A percentile compares a stretch with the other conserved stretches of the same genome.
phyloP scores from a whole-genome alignment of 495 filamentous ascomycete species.

The Daldinia childiae region DNA sequence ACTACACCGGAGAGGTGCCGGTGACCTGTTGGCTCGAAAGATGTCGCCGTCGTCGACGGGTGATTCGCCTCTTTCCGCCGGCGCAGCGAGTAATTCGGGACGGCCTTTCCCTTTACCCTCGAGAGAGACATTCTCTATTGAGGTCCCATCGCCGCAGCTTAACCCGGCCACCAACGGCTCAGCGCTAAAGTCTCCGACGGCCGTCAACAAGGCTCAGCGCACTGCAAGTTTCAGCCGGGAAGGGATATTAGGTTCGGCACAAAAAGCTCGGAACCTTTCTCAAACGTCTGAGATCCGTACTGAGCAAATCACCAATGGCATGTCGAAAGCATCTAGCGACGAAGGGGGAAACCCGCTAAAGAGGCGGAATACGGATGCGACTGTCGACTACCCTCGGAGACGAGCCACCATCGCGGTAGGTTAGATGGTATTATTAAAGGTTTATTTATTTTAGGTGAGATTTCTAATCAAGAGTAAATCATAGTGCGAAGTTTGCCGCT shows the following conservation, averaged over 20 bases:
- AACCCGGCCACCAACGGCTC: conserved; percentile 52
- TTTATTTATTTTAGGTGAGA: conserved; percentile 15
- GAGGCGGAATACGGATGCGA: conserved; percentile 72
- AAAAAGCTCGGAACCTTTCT: conserved; percentile 64
- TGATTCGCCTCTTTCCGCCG: conserved; percentile 60
- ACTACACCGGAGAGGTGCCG: conserved; percentile 32
- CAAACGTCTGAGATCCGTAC: conserved; percentile 60
- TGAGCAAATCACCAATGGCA: conserved; percentile 53
- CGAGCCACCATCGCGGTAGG: conserved; percentile 78
- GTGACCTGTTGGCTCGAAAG: conserved; percentile 37
- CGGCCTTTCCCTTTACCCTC: conserved; percentile 57
- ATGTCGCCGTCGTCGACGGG: conserved; percentile 63
- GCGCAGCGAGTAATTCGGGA: conserved; percentile 49
- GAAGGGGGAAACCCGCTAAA: conserved; percentile 65
- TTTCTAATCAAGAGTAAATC: conserved; percentile 45
- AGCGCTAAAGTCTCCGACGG: conserved; percentile 61
- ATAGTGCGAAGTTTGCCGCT: conserved; percentile 86
- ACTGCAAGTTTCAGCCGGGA: conserved; percentile 63
- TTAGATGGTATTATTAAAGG: conserved; percentile 24
- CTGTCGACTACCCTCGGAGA: conserved; percentile 73
- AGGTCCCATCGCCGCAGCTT: conserved; percentile 57
- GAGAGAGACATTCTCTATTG: conserved; percentile 58
- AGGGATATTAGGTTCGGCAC: conserved; percentile 66
- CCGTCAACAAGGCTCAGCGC: conserved; percentile 58
- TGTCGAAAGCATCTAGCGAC: conserved; percentile 58